Conservation (phyloP, 768 basidiomycete species). For the Steccherinum ochraceum region DNA sequence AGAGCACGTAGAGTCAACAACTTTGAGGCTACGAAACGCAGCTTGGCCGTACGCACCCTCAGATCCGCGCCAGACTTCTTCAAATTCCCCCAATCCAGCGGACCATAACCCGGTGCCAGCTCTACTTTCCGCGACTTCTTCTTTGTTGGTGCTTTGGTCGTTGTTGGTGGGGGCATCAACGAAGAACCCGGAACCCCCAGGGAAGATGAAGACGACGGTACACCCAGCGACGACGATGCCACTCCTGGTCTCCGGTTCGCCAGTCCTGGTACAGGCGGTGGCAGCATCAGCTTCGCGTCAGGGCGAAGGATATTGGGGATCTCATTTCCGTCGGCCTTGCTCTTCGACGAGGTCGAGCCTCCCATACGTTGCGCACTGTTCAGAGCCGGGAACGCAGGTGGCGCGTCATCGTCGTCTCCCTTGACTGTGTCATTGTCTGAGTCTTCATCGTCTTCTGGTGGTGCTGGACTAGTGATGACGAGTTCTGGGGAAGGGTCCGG, state of each 20-base stretch:
- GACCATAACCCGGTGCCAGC: slow-evolving; percentile 84
- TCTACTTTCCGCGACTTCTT: slow-evolving; percentile 73
- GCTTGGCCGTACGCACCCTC: slow-evolving; percentile 43
- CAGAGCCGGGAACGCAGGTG: slow-evolving; percentile 70
- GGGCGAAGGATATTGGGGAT: slow-evolving; percentile 34
- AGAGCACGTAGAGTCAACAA: neutral
- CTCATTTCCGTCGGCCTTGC: slow-evolving; percentile 21
- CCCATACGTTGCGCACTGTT: slow-evolving; percentile 64
- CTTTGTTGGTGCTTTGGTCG: slow-evolving; percentile 51
- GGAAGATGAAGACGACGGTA: slow-evolving; percentile 8
- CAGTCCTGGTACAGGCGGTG: slow-evolving; percentile 36
- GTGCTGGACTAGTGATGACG: slow-evolving; percentile 21
- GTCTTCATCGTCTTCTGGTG: slow-evolving; percentile 16
- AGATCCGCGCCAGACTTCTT: slow-evolving; percentile 79
- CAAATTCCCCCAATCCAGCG: slow-evolving; percentile 90
- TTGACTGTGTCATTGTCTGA: slow-evolving; percentile 34
- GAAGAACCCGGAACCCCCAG: slow-evolving; percentile 19
- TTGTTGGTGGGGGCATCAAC: slow-evolving; percentile 54
- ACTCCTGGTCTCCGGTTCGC: slow-evolving; percentile 30
- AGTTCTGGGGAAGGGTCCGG: slow-evolving; percentile 28
- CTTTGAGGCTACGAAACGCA: neutral
- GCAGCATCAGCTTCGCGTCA: slow-evolving; percentile 49
- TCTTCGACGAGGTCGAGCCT: slow-evolving; percentile 7
- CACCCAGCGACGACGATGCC: slow-evolving; percentile 8
- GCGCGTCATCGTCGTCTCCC: slow-evolving; percentile 43